These are phyloP conservation scores for Blastobotrys mokoenaii DNA, from an alignment of 805 yeast species.

Conservation along the genomic window DNA sequence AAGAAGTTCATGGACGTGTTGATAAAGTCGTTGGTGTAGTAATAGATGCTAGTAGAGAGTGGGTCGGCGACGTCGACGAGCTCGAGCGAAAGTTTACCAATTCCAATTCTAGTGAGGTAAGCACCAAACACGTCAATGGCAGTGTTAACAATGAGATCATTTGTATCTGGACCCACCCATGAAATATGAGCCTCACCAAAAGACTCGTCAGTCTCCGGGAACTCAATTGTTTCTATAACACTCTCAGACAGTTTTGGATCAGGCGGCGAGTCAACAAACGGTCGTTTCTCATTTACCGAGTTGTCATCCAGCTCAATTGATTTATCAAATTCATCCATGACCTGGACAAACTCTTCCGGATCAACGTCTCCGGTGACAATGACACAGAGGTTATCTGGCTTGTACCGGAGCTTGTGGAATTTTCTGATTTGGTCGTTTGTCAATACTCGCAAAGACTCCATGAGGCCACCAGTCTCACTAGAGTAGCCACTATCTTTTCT, in stretches of 20 bases:
- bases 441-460: constrained; percentile 64
- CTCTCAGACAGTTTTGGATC: constrained; percentile 35
- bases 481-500: constrained; percentile 68
- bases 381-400: constrained; percentile 77
- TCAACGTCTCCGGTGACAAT: constrained; percentile 83
- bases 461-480: constrained; percentile 89
- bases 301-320: constrained; percentile 30
- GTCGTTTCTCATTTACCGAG: constrained; percentile 21
- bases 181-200: constrained; percentile 65
- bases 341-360: constrained; percentile 55
- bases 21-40: constrained; percentile 65
- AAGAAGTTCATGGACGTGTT: constrained; percentile 48
- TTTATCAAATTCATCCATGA: constrained; percentile 53
- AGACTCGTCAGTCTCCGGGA: constrained; percentile 85
- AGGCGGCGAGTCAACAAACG: constrained; percentile 58
- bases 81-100: constrained; percentile 61
- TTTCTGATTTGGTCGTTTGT: constrained; percentile 65
- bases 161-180: constrained; percentile 74
- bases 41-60: constrained; percentile 60
- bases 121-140: constrained; percentile 67
- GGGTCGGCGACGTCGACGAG: constrained; percentile 81
- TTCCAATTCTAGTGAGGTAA: constrained; percentile 69
- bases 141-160: constrained; percentile 43
- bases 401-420: constrained; percentile 64
- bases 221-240: constrained; percentile 48